Base-by-base conservation (phyloP, 176 grass and related monocot genomes). In the Carex pumila region DNA sequence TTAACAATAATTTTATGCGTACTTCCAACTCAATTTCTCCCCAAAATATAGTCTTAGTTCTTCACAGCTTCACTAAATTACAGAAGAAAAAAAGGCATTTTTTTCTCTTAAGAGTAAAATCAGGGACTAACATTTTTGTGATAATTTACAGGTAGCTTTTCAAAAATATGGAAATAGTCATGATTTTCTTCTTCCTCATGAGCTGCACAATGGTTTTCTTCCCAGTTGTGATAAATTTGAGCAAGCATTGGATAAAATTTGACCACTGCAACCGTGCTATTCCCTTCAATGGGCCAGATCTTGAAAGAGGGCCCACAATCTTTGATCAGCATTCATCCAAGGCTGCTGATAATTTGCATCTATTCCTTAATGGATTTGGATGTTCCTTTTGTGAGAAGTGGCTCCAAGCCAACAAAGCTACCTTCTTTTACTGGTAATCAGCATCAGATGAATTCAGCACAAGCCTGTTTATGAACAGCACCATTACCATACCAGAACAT, bases 341-440 rank as follows among this genome's bases (percentile, higher is more conserved):
- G 66, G 57, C 32, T 70, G 14, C 36, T 8, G 34, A 70, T 1
- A 70, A 70, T 34, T 41, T n/a, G 66, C 32, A 32, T 70, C 15
- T n/a, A 2, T 39, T 70, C 34, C 66, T 49, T 12, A 19, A 12
- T 25, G 43, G n/a, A 73, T 3, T 49, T 47, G 70, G 10, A 25
- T 73, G 70, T 22, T 73, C 70, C 3, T 73, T 49, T 73, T 73
- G 70, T 47, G 41, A 49, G 70, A 73, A 47, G 70, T 50, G 70
- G n/a, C 70, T 73, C 18, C 70, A 12, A 12, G 4, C 70, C 43
- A 5, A 73, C 12, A 73, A 49, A 50, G n/a, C 70, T 73, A 12
- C 50, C 37, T 73, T 73, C 70, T 73, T 73, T 73, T 73, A 73
- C 70, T 50, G 70, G 70, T 73, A 73, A 73, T 12, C 6, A 5